Evolutionary conservation across 768 basidiomycete species (phyloP), one percentile per base, ranked within the genome.

Genomic region (Trametes maxima): DNA sequence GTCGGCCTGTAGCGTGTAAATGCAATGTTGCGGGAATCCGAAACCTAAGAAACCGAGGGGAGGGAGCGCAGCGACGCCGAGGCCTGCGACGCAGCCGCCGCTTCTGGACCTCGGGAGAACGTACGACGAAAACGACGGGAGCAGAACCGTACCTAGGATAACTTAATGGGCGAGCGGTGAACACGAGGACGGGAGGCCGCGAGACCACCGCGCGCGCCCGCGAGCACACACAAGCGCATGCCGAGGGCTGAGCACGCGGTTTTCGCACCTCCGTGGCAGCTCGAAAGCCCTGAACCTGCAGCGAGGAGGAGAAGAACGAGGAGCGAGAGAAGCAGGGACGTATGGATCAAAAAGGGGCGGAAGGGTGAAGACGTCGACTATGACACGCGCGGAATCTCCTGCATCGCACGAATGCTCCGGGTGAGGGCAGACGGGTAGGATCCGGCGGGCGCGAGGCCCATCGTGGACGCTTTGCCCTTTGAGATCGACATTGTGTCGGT

Each of bases 391-490:
- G 64, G 65, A 7, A 61, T 46, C 8, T 67, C 68, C 57, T 65
- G 66, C 65, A 64, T 60, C 16, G 63, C 65, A 51, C 67, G 63
- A 45, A 68, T 60, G 53, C 58, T 65, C 25, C 67, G 54, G 10
- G 69, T 65, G 14, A 70, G 60, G 21, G 59, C 65, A 2, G 69
- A 68, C 42, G 33, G 52, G 22, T 65, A 64, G 55, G 44, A 7
- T 24, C 56, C 56, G 48, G 35, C 21, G 22, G 65, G 45, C 1
- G 44, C n/a, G 19, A 51, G 52, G 40, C 53, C 59, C 54, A 60
- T 54, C n/a, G 40, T 17, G n/a, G 60, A 6, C 14, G 50, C 44
- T 44, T 56, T 57, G 56, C 63, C 53, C 57, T 56, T 63, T 21
- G 57, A 57, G 46, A 48, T 17, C 2, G 48, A 57, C 3, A 16